Conservation (phyloP, 192 early-diverging fungal species). For the Coemansia sp. region DNA sequence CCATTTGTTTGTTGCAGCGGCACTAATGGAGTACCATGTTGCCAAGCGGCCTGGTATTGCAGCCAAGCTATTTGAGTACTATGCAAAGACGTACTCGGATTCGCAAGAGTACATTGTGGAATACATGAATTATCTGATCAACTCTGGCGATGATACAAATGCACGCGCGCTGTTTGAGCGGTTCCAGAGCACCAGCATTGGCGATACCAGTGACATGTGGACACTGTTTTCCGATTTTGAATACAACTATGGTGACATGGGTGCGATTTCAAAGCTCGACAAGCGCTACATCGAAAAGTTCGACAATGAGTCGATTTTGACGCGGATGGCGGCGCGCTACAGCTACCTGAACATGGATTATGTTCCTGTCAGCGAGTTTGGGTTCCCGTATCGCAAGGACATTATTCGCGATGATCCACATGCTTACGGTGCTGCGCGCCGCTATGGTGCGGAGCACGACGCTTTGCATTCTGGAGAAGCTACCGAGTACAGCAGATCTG, state of each 20-base stretch:
- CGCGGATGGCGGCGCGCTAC: constrained; percentile 70
- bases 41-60: constrained; percentile 82
- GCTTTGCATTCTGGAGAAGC: background rate
- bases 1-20: constrained; percentile 87
- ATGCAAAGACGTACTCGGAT: constrained; percentile 76
- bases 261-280: constrained; percentile 72
- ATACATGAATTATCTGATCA: constrained; percentile 86
- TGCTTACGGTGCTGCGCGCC: background rate
- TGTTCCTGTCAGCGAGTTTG: constrained; percentile 75
- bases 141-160: constrained; percentile 90
- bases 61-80: constrained; percentile 88
- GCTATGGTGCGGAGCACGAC: background rate
- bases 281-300: constrained; percentile 74
- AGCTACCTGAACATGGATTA: constrained; percentile 73
- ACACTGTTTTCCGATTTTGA: constrained; percentile 80
- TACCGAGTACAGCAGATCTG: background rate
- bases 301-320: constrained; percentile 62
- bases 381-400: constrained; percentile 53
- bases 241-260: constrained; percentile 83
- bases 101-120: constrained; percentile 71
- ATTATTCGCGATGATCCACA: background rate
- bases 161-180: constrained; percentile 89
- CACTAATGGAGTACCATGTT: constrained; percentile 90
- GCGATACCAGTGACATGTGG: constrained; percentile 78
- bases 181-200: constrained; percentile 68